Evolutionary conservation across 1,284 basidiomycete genomes (phyloP).

Genomic region (Hypsizygus ulmarius): DNA sequence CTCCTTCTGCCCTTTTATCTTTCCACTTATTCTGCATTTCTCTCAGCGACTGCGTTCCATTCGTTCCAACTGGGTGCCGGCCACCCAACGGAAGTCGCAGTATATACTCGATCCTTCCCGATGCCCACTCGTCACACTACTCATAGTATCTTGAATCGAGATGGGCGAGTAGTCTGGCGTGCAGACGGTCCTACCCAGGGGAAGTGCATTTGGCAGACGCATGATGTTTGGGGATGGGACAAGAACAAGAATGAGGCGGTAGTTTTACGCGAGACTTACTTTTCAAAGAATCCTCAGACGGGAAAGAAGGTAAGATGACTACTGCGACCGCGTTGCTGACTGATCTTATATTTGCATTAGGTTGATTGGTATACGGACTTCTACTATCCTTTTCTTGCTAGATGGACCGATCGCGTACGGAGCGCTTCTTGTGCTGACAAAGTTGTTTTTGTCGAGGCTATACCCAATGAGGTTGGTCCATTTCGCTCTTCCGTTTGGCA

Average conservation of each 20-base stretch:
- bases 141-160: constrained; percentile 54
- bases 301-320: constrained; percentile 47
- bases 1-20: neutral
- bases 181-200: constrained; percentile 68
- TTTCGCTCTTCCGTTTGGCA: neutral
- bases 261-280: constrained; percentile 85
- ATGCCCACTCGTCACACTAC: constrained; percentile 71
- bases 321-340: constrained; percentile 3
- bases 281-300: constrained; percentile 64
- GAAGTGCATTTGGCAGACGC: constrained; percentile 84
- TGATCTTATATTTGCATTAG: constrained; percentile 30
- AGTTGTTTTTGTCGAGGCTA: constrained; percentile 76
- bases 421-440: constrained; percentile 51
- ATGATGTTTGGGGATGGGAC: constrained; percentile 95
- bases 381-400: constrained; percentile 78
- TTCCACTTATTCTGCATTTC: neutral
- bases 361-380: constrained; percentile 85
- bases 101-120: constrained; percentile 83
- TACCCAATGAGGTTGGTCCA: constrained; percentile 84
- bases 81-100: constrained; percentile 67
- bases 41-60: constrained; percentile 73
- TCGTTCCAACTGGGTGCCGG: constrained; percentile 85
- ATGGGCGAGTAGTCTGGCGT: constrained; percentile 64
- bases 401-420: constrained; percentile 73
- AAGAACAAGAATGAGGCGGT: constrained; percentile 65